These are phyloP conservation scores for Inga oerstediana DNA, from an alignment of 306 rosid species.

Conservation along the genomic window DNA sequence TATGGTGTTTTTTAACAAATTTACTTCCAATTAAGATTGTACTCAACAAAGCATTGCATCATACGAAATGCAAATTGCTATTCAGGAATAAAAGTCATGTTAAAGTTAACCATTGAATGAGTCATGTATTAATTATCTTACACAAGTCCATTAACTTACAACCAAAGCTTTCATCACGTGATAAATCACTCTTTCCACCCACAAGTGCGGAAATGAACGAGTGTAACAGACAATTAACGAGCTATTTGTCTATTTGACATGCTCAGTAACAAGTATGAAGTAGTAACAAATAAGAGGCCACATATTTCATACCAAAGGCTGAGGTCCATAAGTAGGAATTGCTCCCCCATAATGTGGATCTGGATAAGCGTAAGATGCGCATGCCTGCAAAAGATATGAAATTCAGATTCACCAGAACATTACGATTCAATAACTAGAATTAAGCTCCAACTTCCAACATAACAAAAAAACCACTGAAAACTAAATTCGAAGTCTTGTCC, in stretches of 20 bases:
- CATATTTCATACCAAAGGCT: constrained; percentile 35
- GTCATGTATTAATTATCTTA: no score
- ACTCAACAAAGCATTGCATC: neutral
- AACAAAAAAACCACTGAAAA: no score
- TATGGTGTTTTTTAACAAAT: no score
- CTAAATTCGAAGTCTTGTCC: neutral
- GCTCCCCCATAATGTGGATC: constrained; percentile 37
- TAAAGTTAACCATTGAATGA: neutral
- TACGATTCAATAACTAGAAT: no score
- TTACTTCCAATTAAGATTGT: neutral
- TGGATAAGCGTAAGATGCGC: constrained; percentile 28
- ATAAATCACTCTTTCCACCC: neutral
- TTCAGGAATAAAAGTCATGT: neutral
- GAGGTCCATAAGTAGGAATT: constrained; percentile 26
- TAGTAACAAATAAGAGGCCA: neutral
- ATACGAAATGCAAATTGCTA: neutral
- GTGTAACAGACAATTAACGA: neutral
- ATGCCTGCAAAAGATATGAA: constrained; percentile 24
- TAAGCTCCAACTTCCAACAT: neutral
- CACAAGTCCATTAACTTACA: neutral
- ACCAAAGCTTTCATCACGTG: neutral
- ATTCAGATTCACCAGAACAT: neutral
- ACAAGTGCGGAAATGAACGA: neutral
- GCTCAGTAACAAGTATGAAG: neutral
- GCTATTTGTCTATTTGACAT: neutral